phyloP scores from a whole-genome alignment of 2,329 filamentous ascomycete genomes.

The Cordyceps farinosa region DNA sequence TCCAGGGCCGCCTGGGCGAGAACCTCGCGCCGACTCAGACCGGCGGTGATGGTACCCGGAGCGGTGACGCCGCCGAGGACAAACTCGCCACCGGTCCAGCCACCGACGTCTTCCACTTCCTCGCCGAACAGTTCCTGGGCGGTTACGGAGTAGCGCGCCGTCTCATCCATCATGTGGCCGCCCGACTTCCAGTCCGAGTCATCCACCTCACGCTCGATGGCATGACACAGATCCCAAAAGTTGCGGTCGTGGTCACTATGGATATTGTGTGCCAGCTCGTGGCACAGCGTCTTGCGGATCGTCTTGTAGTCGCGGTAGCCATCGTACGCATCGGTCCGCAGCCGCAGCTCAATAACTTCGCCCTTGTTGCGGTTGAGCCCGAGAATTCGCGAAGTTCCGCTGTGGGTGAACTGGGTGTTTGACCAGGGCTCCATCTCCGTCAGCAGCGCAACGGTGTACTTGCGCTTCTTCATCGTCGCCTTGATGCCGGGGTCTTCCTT shows the following conservation, averaged over 20 bases:
- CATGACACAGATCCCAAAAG: conserved; percentile 86
- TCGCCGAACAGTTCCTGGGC: conserved; percentile 42
- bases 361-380: conserved; percentile 85
- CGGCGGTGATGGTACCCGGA: conserved; percentile 42
- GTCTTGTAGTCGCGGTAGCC: conserved; percentile 91
- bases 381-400: conserved; percentile 70
- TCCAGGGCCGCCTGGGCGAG: conserved; percentile 53
- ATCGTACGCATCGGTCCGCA: conserved; percentile 91
- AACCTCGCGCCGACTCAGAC: conserved; percentile 68
- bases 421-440: conserved; percentile 93
- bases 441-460: conserved; percentile 78
- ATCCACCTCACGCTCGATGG: conserved; percentile 85
- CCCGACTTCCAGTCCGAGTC: conserved; percentile 72
- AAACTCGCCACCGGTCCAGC: conserved; percentile 77
- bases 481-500: conserved; percentile 82
- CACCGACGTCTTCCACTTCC: conserved; percentile 58
- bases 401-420: conserved; percentile 69
- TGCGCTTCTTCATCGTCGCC: conserved; percentile 76
- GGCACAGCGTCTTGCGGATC: conserved; percentile 87
- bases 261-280: conserved; percentile 93
- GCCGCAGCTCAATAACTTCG: conserved; percentile 82
- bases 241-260: conserved; percentile 76
- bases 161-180: conserved; percentile 63
- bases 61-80: conserved; percentile 55
- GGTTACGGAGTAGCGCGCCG: conserved; percentile 56